Evolutionary conservation across 179 eudicot genomes (phyloP), one percentile per base, ranked within the genome.

Genomic region (Corrigiola litoralis): DNA sequence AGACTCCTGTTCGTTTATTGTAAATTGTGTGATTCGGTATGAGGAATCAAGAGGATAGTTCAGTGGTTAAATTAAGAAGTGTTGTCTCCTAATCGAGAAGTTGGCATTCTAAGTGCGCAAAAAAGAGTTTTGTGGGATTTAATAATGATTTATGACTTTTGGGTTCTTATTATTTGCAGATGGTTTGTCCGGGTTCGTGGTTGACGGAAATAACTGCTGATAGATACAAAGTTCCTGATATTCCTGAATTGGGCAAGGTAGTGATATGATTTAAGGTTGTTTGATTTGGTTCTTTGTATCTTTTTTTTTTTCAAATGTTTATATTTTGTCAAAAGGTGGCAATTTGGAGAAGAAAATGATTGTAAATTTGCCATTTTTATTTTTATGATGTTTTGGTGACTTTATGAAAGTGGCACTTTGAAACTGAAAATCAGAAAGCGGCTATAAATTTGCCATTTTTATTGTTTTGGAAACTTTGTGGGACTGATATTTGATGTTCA

Each of bases 121-220:
- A n/a, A n/a, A n/a, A n/a, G n/a, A n/a, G 12, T 5, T 3, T 20
- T 24, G 12, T 5, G 55, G 21, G 25, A 50, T 5, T 4, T 50
- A 31, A 50, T 50, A 3, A 9, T 10, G 32, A 5, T 16, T 45
- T 24, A n/a, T n/a, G n/a, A n/a, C 41, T 31, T 12, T 38, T 60
- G 48, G 18, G 5, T 16, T 37, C 27, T 31, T 38, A 32, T 14
- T 32, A 50, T 14, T 60, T 71, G 68, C 77, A 79, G 82, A 33
- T 46, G n/a, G 44, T 75, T 37, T 75, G 63, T 53, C 82, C 79
- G 1, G 82, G 82, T 17, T 63, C 68, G 55, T 75, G 82, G 79
- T 47, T 79, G 61, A 63, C 77, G 18, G 82, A 79, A 64, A 34
- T 79, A 1, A 75, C 79, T 4, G 29, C 66, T 12, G 79, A 79